Percentiles rank a stretch among this genome's conserved stretches.
Evolutionary conservation across 495 filamentous ascomycete genomes (phyloP).

Genomic region (Daldinia concentrica): DNA sequence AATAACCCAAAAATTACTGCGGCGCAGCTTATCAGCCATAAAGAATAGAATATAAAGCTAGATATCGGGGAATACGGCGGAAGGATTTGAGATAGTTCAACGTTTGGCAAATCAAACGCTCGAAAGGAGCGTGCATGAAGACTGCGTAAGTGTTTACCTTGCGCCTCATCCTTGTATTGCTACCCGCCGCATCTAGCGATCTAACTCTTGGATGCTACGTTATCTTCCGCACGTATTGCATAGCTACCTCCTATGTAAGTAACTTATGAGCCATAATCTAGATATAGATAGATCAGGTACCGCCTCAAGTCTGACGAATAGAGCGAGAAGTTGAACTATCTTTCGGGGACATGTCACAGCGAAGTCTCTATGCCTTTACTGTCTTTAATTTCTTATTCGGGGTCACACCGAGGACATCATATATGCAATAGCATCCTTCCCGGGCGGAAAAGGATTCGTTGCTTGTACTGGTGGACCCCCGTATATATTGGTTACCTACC

Average conservation of each 20-base stretch:
- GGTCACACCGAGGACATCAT: constrained; percentile 5
- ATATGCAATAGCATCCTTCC: constrained; percentile 22
- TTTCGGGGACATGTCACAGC: constrained; percentile 8
- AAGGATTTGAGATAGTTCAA: constrained; percentile 1
- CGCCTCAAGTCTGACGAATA: constrained; percentile 6
- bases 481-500: constrained; percentile 12
- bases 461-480: constrained; percentile 16
- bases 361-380: neutral
- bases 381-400: neutral
- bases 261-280: constrained; percentile 15
- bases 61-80: neutral
- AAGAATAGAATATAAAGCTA: neutral
- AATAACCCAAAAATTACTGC: neutral
- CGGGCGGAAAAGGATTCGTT: constrained; percentile 24
- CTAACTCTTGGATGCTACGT: constrained; percentile 21
- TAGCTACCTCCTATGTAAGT: neutral
- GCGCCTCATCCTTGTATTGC: constrained; percentile 25
- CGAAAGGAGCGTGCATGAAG: constrained; percentile 5
- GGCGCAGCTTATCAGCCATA: neutral
- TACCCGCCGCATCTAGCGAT: constrained; percentile 13
- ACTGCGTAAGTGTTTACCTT: constrained; percentile 5
- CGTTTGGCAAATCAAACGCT: constrained; percentile 7
- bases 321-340: constrained; percentile 11
- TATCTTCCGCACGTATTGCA: constrained; percentile 11
- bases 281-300: constrained; percentile 6